These are phyloP conservation scores for Hygrocybe coccinea DNA, from an alignment of 768 basidiomycete species.

Conservation along the genomic window DNA sequence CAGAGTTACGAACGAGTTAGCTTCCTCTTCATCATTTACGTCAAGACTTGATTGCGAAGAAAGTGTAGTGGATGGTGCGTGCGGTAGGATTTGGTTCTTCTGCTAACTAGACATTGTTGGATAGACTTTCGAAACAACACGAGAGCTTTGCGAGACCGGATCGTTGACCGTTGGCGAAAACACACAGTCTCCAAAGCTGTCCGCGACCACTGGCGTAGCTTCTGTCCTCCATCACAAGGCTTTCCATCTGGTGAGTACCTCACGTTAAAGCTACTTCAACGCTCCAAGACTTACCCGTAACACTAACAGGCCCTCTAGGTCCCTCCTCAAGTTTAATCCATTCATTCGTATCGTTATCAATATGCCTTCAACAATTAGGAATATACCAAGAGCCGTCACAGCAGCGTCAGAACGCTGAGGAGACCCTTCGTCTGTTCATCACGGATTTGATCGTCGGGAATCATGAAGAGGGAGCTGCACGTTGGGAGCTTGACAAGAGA, in stretches of 20 bases:
- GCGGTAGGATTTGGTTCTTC: neutral
- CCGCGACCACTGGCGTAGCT: constrained; percentile 20
- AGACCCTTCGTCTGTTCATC: constrained; percentile 39
- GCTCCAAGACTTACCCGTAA: constrained; percentile 7
- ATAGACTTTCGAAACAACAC: constrained; percentile 46
- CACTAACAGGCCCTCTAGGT: constrained; percentile 23
- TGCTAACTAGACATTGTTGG: constrained; percentile 8
- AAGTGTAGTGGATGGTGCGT: constrained; percentile 25
- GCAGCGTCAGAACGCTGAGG: constrained; percentile 33
- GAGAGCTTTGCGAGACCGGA: constrained; percentile 38
- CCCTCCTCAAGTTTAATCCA: constrained; percentile 54
- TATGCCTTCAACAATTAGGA: constrained; percentile 53
- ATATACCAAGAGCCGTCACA: constrained; percentile 35
- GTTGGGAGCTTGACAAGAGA: constrained; percentile 12
- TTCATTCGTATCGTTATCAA: constrained; percentile 50
- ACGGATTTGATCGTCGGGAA: constrained; percentile 28
- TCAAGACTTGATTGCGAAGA: constrained; percentile 40
- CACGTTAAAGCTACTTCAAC: neutral
- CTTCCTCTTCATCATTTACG: constrained; percentile 41
- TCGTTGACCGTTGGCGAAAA: constrained; percentile 53
- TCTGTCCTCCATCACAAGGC: constrained; percentile 15
- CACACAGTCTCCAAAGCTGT: constrained; percentile 35
- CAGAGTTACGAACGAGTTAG: constrained; percentile 46
- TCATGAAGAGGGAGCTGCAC: constrained; percentile 17
- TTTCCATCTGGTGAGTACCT: constrained; percentile 23